These are phyloP conservation scores for Pilaira anomala DNA, from an alignment of 192 early-diverging fungal species.

Conservation along the genomic window DNA sequence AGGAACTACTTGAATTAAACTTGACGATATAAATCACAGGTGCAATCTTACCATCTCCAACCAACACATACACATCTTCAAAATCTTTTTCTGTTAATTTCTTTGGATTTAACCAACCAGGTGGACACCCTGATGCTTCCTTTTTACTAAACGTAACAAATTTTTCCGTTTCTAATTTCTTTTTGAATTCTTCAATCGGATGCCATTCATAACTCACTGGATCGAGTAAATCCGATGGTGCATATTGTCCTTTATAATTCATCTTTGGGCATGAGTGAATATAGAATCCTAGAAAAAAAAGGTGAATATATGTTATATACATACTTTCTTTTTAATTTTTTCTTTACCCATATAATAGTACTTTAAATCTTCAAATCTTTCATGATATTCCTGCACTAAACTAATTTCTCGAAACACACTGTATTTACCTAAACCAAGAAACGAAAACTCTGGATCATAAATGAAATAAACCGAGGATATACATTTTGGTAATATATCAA, in stretches of 20 bases:
- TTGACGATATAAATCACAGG: neutral
- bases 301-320: neutral
- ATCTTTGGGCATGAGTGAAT: slow-evolving; percentile 91
- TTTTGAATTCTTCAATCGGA: slow-evolving; percentile 45
- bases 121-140: slow-evolving; percentile 1
- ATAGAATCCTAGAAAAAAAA: slow-evolving; percentile 69
- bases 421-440: slow-evolving; percentile 80
- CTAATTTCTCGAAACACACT: slow-evolving; percentile 82
- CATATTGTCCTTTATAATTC: slow-evolving; percentile 90
- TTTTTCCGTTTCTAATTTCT: slow-evolving; percentile 49
- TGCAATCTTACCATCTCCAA: neutral
- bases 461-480: slow-evolving; percentile 93
- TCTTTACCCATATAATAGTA: slow-evolving; percentile 91
- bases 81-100: neutral
- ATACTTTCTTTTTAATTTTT: neutral
- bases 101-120: slow-evolving; percentile 12
- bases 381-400: slow-evolving; percentile 49
- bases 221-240: slow-evolving; percentile 81
- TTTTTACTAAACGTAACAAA: slow-evolving; percentile 45
- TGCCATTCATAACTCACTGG: slow-evolving; percentile 57
- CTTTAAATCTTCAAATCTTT: slow-evolving; percentile 45
- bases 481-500: slow-evolving; percentile 87
- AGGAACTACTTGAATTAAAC: neutral
- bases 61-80: neutral
- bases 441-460: slow-evolving; percentile 85